Evolutionary conservation across 225 moss, liverwort and hornwort genomes (phyloP), one percentile per base, ranked within the genome.

Genomic region (Rhytidiadelphus loreus): DNA sequence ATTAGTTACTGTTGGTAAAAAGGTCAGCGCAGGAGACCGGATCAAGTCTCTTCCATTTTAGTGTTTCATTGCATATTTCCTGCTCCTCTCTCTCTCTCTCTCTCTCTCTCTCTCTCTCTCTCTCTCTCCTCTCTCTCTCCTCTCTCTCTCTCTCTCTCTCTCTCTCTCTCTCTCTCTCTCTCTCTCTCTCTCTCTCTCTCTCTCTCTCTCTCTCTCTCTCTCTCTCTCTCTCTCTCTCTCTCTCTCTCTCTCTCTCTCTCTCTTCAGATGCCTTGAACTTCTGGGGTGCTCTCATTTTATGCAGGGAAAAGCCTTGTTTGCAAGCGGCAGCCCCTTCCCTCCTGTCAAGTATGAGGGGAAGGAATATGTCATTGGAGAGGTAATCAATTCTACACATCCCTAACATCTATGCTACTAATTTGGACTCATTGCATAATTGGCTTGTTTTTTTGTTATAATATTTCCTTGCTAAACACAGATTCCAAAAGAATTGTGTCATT

Each of bases 291-390:
- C 46, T 58, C 57, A 68, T 60, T 50, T 33, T 68, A 4, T 86
- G 77, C 95, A 96, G 91, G 98, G 98, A 19, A 95, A 94, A 90
- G 97, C 96, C 39, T 86, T 98, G 80, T 98, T 81, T 85, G 97
- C 96, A 28, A 95, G 95, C 83, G 97, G 98, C 74, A 98, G 98
- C 75, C 98, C 98, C 56, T 98, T 94, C 39, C 90, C 92, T 77
- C 89, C 93, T n/a, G 90, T 94, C 61, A 88, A 91, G 81, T 90
- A 94, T 24, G 94, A 92, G n/a, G 94, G 94, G 21, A 94, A 94
- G 91, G 86, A 90, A 77, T 94, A 93, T 44, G 56, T 90, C 37
- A 86, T 92, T 60, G 94, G 94, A 76, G 94, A 94, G 92, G 94
- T 94, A 76, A 65, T 43, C 13, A 80, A 75, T 62, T 50, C 30